Evolutionary conservation across 441 rosid genomes (phyloP), one percentile per base, ranked within the genome.

Genomic region (Euphorbia schlechtendalii): DNA sequence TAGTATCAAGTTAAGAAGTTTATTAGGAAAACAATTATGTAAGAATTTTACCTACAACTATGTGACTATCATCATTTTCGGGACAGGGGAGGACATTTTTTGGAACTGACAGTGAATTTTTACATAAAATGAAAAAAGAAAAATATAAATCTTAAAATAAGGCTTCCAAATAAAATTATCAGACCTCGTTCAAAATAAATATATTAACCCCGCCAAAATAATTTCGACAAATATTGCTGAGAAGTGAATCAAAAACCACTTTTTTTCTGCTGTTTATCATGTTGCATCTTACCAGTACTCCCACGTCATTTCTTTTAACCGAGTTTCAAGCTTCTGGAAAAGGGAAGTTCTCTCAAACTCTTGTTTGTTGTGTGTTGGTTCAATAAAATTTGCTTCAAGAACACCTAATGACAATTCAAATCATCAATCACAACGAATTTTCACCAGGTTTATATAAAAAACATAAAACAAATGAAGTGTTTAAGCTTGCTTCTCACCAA

Each of bases 301-400:
- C 73, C 62, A 71, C 13, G 92, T 86, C 99, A 95, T 91, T 66
- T 91, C 92, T 80, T 89, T 95, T 74, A 95, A 76, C 43, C 98
- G 96, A 76, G 24, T 56, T 86, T 95, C 99, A 78, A 95, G 96
- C 76, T 86, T 91, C 77, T 95, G 98, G 73, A 95, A 87, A 69
- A 95, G 91, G 67, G 92, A 72, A 72, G 98, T 95, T 77, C 90
- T 95, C 82, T 95, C 98, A 73, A 95, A 89, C 69, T 91, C 99
- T 74, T 95, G 98, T 77, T 94, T 94, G 84, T 85, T 86, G 79
- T 94, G 99, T 70, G 90, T 83, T 56, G 99, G 99, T 83, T 95
- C 86, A 36, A 95, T 69, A 78, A 89, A 88, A 77, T 95, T 86
- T 77, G 99, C 97, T 82, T 89, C 97, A 71, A 95, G 74, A 76